Evolutionary conservation across 257 asterid genomes (phyloP).

Genomic region (Solanum boliviense): DNA sequence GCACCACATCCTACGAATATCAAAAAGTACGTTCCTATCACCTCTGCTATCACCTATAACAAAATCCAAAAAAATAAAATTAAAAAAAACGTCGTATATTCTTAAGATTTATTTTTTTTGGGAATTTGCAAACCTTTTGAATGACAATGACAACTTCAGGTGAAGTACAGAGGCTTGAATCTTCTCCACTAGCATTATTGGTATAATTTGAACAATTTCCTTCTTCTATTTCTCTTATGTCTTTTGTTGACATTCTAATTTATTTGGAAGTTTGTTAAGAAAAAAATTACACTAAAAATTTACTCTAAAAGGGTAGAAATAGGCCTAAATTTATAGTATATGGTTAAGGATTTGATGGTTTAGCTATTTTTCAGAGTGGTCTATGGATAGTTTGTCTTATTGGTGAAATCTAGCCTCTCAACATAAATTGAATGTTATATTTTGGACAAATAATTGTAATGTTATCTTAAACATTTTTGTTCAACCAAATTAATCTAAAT

Average conservation of each 20-base stretch:
- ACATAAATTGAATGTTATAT: neutral
- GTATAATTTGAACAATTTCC: conserved; percentile 10
- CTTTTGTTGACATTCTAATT: conserved; percentile 29
- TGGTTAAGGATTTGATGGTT: conserved; percentile 27
- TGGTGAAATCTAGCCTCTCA: neutral
- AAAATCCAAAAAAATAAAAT: too few species aligned
- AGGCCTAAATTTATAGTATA: neutral
- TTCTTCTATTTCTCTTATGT: conserved; percentile 31
- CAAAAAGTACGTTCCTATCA: conserved; percentile 51
- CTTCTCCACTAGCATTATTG: conserved; percentile 7
- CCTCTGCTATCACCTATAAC: conserved; percentile 47
- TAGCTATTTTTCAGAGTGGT: conserved; percentile 25
- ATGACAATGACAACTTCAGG: conserved; percentile 26
- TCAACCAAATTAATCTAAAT: neutral
- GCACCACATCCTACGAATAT: conserved; percentile 56
- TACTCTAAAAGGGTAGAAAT: neutral
- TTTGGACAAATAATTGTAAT: neutral
- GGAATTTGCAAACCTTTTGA: conserved; percentile 29
- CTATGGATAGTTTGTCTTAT: conserved; percentile 5
- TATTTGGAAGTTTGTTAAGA: neutral
- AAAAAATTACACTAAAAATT: neutral
- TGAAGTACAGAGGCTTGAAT: conserved; percentile 25
- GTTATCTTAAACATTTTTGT: neutral
- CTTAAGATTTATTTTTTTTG: neutral
- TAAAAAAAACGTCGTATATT: neutral